Base-by-base conservation (phyloP, 345 rosid species). In the Eucalyptus cloeziana region DNA sequence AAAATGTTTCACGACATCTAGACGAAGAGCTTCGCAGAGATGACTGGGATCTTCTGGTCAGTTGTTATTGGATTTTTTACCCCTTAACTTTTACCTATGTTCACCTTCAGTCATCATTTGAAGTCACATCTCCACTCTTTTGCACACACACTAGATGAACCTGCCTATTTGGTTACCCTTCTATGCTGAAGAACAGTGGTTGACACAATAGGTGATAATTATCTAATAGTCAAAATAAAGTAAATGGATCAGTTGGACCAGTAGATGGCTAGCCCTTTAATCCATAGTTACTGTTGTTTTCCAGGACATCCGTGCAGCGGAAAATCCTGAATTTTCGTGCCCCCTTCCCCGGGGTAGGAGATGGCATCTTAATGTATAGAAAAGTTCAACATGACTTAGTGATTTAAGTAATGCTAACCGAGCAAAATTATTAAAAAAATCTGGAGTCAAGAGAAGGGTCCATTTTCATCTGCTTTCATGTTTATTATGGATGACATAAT, bases 21-120 rank as follows among this genome's bases (percentile, higher is more conserved):
- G 92, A 89, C 6, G 47, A 90, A 86, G 99, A 96, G 92, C 96
- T 97, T 30, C 87, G 88, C 64, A 90, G 90, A 85, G 94, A 94
- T 92, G 99, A 97, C 89, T 97, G 99, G 99, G 89, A 94, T 93
- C 93, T 97, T 90, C 91, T 96, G 96, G 99, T 97, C 81, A 91
- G 96, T 92, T 89, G 87, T 47, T 85, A 3, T 88, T 49, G 17
- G 27, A 76, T 19, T 52, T 51, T 51, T 86, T 11, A 49, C 27
- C 27, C 13, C 83, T 21, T n/a, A 8, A 69, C 22, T 37, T 24
- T 40, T 69, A 47, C 44, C 64, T 76, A 14, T 12, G 6, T 19
- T 44, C n/a, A 67, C 27, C 40, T 60, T 87, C 40, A 44, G 44
- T 51, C 62, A 17, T 86, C 6, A 22, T 50, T 49, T 71, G 45